Percentiles rank a stretch among this genome's conserved stretches.
phyloP scores from a whole-genome alignment of 306 rosid species.

The Trifolium dubium region DNA sequence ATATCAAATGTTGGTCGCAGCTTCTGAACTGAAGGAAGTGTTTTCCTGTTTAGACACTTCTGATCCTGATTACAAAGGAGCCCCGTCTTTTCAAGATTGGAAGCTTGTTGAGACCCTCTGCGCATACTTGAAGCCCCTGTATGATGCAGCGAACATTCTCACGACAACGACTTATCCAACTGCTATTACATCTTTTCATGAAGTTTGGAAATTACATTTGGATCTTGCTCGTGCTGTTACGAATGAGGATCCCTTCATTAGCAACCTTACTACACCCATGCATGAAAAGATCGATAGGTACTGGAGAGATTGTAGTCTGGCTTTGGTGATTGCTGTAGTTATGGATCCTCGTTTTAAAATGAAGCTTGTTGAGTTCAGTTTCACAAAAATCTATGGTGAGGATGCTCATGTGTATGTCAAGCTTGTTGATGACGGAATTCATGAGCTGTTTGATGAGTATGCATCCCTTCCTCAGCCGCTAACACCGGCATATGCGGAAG shows the following conservation, averaged over 20 bases:
- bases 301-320: conserved; percentile 82
- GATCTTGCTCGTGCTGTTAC: conserved; percentile 62
- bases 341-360: conserved; percentile 98
- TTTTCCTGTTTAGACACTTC: conserved; percentile 82
- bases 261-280: conserved; percentile 60
- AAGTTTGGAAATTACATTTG: conserved; percentile 86
- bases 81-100: conserved; percentile 88
- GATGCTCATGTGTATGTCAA: conserved; percentile 70
- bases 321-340: conserved; percentile 82
- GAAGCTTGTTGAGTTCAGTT: conserved; percentile 97
- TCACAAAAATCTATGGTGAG: conserved; percentile 76
- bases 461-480: conserved; percentile 77
- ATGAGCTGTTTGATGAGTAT: conserved; percentile 84
- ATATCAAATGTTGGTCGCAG: conserved; percentile 78
- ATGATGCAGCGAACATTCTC: conserved; percentile 76
- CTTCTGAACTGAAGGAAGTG: conserved; percentile 81
- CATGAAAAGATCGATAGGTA: conserved; percentile 69
- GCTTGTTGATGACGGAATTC: conserved; percentile 86
- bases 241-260: conserved; percentile 68
- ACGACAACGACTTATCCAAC: conserved; percentile 63
- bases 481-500: conserved; percentile 78
- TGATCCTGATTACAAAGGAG: conserved; percentile 81
- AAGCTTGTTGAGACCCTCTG: conserved; percentile 75
- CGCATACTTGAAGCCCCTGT: conserved; percentile 71
- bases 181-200: conserved; percentile 73